phyloP scores from a whole-genome alignment of 2,329 filamentous ascomycete species.

The Colletotrichum paranaense region DNA sequence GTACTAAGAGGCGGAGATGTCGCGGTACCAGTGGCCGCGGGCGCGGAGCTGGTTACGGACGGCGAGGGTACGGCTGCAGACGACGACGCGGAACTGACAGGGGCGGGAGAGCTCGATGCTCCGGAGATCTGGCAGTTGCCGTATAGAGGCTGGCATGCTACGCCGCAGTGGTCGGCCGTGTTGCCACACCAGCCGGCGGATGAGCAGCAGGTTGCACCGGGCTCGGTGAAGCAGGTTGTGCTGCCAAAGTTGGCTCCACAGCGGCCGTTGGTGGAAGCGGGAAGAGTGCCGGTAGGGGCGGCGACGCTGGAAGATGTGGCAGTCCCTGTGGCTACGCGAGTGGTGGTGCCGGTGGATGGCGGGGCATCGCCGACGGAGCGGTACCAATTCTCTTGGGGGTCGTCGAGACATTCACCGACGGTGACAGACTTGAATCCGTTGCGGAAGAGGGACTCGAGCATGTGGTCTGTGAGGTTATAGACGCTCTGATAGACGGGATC shows the following conservation, averaged over 20 bases:
- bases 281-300: conserved; percentile 28
- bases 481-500: conserved; percentile 55
- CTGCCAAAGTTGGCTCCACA: conserved; percentile 41
- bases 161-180: conserved; percentile 51
- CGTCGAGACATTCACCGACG: conserved; percentile 65
- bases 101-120: background rate
- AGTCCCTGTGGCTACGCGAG: background rate
- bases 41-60: conserved; percentile 3
- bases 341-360: conserved; percentile 5
- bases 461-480: conserved; percentile 50
- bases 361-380: conserved; percentile 43
- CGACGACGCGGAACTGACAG: background rate
- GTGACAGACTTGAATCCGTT: conserved; percentile 57
- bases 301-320: conserved; percentile 13
- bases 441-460: conserved; percentile 48
- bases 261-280: conserved; percentile 40
- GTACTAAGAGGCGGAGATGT: conserved; percentile 18
- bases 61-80: conserved; percentile 5
- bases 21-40: conserved; percentile 4
- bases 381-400: conserved; percentile 66
- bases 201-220: conserved; percentile 42
- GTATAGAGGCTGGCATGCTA: conserved; percentile 49
- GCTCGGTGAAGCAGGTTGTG: conserved; percentile 39
- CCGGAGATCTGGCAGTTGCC: conserved; percentile 37
- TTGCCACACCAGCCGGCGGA: conserved; percentile 50